Evolutionary conservation across 495 filamentous ascomycete genomes (phyloP).

Genomic region (Xanthoparmelia taractica): DNA sequence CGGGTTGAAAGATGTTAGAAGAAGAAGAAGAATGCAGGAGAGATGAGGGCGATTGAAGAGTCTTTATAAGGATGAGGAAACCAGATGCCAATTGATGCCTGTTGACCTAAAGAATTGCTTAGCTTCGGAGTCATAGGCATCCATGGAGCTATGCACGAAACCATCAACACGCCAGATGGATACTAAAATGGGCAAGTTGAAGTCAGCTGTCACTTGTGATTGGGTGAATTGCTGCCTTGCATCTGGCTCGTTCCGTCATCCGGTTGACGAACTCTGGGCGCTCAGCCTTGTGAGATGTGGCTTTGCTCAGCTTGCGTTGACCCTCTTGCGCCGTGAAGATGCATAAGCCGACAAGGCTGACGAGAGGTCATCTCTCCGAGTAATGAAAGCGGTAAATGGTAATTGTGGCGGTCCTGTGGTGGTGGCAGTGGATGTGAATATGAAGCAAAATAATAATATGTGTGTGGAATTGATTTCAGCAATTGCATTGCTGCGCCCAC

Average conservation of each 20-base stretch:
- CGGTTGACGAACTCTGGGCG: not conserved
- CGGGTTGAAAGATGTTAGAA: too few relatives aligned
- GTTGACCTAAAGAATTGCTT: not conserved
- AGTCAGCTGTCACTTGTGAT: conserved; percentile 3
- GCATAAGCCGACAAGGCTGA: not conserved
- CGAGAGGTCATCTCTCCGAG: not conserved
- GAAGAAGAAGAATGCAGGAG: not conserved
- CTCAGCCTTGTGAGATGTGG: too few relatives aligned
- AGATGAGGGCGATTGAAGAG: not conserved
- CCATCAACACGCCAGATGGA: not conserved
- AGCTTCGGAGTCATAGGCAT: conserved; percentile 22
- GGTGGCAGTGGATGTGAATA: not conserved
- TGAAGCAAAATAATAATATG: too few relatives aligned
- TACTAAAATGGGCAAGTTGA: not conserved
- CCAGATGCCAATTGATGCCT: not conserved
- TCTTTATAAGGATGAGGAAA: not conserved
- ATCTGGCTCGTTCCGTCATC: conserved; percentile 5
- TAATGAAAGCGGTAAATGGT: too few relatives aligned
- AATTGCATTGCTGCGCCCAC: too few relatives aligned
- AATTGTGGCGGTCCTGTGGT: too few relatives aligned
- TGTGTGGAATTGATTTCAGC: too few relatives aligned
- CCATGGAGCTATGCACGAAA: conserved; percentile 5
- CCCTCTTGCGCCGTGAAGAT: too few relatives aligned
- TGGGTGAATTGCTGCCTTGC: conserved; percentile 17
- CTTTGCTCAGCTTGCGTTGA: too few relatives aligned